Conservation (phyloP, 106 monocot genomes). For the Acorus gramineus region DNA sequence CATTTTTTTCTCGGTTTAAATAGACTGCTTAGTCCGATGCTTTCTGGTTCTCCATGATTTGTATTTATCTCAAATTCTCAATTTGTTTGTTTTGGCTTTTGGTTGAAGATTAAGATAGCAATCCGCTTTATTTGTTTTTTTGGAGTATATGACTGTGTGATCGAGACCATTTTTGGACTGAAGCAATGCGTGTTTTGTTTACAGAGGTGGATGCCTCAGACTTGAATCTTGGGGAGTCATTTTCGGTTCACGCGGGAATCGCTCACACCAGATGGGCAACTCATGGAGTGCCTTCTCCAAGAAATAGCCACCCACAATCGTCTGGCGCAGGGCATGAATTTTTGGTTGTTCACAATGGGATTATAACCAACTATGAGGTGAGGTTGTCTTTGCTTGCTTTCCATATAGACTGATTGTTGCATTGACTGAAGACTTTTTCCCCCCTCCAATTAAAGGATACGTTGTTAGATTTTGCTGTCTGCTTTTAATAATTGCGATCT, state of each 20-base stretch:
- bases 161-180: no score
- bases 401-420: no score
- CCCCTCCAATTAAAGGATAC: no score
- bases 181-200: background rate
- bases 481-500: background rate
- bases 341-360: slow-evolving; percentile 97
- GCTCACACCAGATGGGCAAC: slow-evolving; percentile 99
- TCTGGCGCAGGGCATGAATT: slow-evolving; percentile 74
- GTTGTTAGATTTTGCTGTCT: no score
- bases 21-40: background rate
- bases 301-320: slow-evolving; percentile 95
- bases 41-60: no score
- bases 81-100: background rate
- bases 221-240: slow-evolving; percentile 60
- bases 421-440: no score
- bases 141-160: no score
- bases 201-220: slow-evolving; percentile 64
- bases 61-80: no score
- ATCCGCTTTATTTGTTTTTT: no score
- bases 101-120: no score
- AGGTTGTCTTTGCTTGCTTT: background rate
- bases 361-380: slow-evolving; percentile 99
- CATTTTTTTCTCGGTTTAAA: background rate
- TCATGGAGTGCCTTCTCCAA: slow-evolving; percentile 91
- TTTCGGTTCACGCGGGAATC: slow-evolving; percentile 83